These are phyloP conservation scores for Lasiodiplodia sp. DNA, from an alignment of 2,329 filamentous ascomycete species.

Conservation along the genomic window DNA sequence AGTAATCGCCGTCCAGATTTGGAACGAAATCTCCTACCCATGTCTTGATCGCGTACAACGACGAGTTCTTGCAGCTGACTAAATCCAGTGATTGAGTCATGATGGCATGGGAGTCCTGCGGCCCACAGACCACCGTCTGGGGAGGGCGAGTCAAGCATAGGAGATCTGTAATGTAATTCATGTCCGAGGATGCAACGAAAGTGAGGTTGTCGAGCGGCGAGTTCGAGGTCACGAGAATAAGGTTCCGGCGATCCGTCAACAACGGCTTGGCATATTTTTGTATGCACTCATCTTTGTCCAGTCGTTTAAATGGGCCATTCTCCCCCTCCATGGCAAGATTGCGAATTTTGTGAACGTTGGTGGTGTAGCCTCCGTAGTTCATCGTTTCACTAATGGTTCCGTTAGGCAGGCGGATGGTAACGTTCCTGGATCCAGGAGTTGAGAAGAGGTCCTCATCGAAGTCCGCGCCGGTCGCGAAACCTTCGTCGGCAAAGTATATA, in stretches of 20 bases:
- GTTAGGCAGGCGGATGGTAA: too few species aligned
- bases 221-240: slow-evolving; percentile 32
- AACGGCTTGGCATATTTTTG: slow-evolving; percentile 33
- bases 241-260: slow-evolving; percentile 32
- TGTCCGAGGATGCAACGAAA: neutral
- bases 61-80: neutral
- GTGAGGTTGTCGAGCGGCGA: neutral
- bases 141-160: too few species aligned
- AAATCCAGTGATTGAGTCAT: neutral
- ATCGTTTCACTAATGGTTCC: neutral
- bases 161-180: too few species aligned
- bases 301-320: slow-evolving; percentile 12
- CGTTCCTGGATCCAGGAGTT: too few species aligned
- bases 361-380: neutral
- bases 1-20: neutral
- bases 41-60: neutral
- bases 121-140: neutral
- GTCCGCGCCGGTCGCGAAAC: too few species aligned
- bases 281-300: slow-evolving; percentile 34
- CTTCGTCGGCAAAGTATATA: too few species aligned
- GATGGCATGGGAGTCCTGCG: neutral
- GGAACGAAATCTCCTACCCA: neutral
- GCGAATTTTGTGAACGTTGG: neutral
- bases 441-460: too few species aligned
- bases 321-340: neutral